Evolutionary conservation across 2,329 filamentous ascomycete genomes (phyloP).

Genomic region (Albophoma yamanashiensis): DNA sequence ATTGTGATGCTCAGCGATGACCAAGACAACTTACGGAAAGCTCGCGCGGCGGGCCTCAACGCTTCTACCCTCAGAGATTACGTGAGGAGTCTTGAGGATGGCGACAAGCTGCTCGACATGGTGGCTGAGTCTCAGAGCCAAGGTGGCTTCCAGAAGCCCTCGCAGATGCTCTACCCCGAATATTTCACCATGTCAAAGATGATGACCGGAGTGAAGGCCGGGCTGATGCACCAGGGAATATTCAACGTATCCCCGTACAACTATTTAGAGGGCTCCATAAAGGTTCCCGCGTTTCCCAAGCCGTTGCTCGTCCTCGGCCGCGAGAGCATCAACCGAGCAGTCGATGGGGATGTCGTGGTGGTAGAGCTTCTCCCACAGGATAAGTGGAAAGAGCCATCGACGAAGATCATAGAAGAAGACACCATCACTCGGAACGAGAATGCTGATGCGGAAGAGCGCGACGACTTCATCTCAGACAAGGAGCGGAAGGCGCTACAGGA

Average conservation of each 20-base stretch:
- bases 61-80: conserved; percentile 65
- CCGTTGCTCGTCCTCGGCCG: conserved; percentile 78
- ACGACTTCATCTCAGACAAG: conserved; percentile 73
- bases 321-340: conserved; percentile 90
- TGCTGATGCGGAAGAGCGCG: conserved; percentile 68
- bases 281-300: conserved; percentile 83
- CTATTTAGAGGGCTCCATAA: conserved; percentile 87
- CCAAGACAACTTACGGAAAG: conserved; percentile 74
- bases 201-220: conserved; percentile 85
- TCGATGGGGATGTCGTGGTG: conserved; percentile 87
- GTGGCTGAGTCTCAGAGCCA: conserved; percentile 70
- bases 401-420: conserved; percentile 93
- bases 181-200: conserved; percentile 84
- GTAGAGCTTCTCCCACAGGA: conserved; percentile 88
- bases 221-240: conserved; percentile 82
- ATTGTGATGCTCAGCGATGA: conserved; percentile 95
- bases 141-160: conserved; percentile 49
- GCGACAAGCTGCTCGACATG: conserved; percentile 83
- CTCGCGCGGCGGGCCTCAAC: conserved; percentile 62
- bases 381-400: conserved; percentile 94
- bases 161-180: conserved; percentile 73
- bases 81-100: conserved; percentile 72
- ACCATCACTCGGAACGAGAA: conserved; percentile 87
- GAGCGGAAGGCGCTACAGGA: conserved; percentile 84
- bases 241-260: conserved; percentile 98